Evolutionary conservation across 768 basidiomycete genomes (phyloP).

Genomic region (Tubosaeta sp.): DNA sequence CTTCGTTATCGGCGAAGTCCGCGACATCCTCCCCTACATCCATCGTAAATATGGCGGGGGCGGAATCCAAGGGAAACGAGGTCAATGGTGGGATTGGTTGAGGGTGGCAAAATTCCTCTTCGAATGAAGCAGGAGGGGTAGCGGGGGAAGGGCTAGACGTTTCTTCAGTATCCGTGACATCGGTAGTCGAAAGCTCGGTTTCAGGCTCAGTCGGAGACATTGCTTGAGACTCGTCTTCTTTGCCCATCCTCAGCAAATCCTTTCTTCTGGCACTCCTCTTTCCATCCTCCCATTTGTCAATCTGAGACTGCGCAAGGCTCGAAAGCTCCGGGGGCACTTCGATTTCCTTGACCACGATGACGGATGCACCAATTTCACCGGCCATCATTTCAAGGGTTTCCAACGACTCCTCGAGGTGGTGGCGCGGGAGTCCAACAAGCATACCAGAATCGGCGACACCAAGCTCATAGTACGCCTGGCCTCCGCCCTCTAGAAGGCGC

Average conservation of each 20-base stretch:
- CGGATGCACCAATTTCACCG: constrained; percentile 86
- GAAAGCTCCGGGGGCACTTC: constrained; percentile 60
- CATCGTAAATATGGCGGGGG: constrained; percentile 40
- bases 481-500: constrained; percentile 83
- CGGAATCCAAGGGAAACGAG: constrained; percentile 29
- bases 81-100: neutral
- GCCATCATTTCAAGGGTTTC: constrained; percentile 94
- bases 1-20: constrained; percentile 27
- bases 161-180: constrained; percentile 38
- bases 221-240: constrained; percentile 31
- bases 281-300: constrained; percentile 34
- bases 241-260: constrained; percentile 22
- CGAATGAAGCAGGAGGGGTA: constrained; percentile 6
- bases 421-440: constrained; percentile 71
- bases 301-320: constrained; percentile 29
- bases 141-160: constrained; percentile 5
- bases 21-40: constrained; percentile 39
- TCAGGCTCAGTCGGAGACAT: constrained; percentile 38
- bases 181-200: constrained; percentile 34
- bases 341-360: constrained; percentile 87
- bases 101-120: neutral
- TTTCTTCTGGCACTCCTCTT: constrained; percentile 35
- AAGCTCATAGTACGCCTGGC: constrained; percentile 80
- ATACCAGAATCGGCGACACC: constrained; percentile 85
- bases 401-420: constrained; percentile 75